Evolutionary conservation across 2,329 filamentous ascomycete genomes (phyloP).

Genomic region (Pezicula neosporulosa): DNA sequence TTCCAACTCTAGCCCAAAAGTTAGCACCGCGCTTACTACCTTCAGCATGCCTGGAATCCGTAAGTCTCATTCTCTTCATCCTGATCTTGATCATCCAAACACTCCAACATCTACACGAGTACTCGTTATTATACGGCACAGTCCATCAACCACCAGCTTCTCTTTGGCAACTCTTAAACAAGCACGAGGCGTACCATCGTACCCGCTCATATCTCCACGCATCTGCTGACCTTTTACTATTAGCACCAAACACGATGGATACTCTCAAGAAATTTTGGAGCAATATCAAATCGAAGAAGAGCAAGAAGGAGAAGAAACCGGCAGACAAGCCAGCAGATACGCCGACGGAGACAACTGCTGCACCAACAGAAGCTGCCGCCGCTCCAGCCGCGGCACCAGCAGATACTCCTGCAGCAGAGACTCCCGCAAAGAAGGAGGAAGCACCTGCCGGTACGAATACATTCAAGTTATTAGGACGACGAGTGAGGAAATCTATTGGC

Average conservation of each 20-base stretch:
- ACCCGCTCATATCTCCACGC: not conserved
- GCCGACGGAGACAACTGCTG: constrained; percentile 9
- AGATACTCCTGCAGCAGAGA: constrained; percentile 9
- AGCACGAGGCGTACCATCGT: not conserved
- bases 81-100: not conserved
- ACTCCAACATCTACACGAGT: not conserved
- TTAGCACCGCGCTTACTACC: not conserved
- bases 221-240: constrained; percentile 9
- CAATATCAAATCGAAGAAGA: constrained; percentile 22
- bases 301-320: constrained; percentile 23
- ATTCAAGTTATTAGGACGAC: not conserved
- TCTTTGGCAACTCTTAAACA: not conserved
- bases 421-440: not conserved
- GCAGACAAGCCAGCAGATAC: constrained; percentile 22
- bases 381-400: constrained; percentile 16
- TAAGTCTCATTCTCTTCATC: constrained; percentile 15
- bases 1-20: not conserved
- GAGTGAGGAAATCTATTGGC: too few species aligned
- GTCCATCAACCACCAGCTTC: not conserved
- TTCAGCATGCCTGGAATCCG: constrained; percentile 26
- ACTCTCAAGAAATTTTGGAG: constrained; percentile 18
- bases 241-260: constrained; percentile 26
- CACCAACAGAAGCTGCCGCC: not conserved
- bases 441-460: not conserved
- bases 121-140: not conserved